Evolutionary conservation across 2,329 filamentous ascomycete genomes (phyloP).

Genomic region (Paecilomyces variotii): DNA sequence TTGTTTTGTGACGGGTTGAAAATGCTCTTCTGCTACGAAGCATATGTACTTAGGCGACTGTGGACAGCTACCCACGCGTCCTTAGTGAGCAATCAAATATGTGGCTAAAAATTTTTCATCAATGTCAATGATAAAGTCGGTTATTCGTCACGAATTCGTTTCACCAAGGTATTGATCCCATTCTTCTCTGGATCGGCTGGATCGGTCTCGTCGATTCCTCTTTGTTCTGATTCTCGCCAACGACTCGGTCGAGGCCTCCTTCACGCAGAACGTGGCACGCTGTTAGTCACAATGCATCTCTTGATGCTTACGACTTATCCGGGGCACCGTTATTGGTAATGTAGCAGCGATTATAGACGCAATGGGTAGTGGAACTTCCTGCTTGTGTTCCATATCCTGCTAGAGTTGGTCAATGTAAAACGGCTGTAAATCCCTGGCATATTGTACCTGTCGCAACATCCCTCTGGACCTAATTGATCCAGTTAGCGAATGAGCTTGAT

Average conservation of each 20-base stretch:
- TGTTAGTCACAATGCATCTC: background rate
- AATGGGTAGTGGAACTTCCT: too few species aligned
- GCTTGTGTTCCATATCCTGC: too few species aligned
- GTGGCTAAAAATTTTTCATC: slow-evolving; percentile 28
- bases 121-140: slow-evolving; percentile 17
- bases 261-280: background rate
- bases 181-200: background rate
- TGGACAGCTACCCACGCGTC: slow-evolving; percentile 29
- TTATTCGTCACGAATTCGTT: background rate
- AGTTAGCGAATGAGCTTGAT: too few species aligned
- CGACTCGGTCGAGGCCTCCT: too few species aligned
- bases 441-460: too few species aligned
- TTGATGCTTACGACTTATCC: too few species aligned
- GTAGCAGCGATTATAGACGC: too few species aligned
- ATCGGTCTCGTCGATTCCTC: too few species aligned
- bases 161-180: background rate
- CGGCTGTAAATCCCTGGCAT: too few species aligned
- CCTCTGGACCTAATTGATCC: too few species aligned
- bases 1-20: slow-evolving; percentile 42
- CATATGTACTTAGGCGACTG: slow-evolving; percentile 36
- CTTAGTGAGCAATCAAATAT: slow-evolving; percentile 33
- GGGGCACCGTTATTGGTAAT: too few species aligned
- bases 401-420: too few species aligned
- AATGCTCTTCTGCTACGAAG: slow-evolving; percentile 34
- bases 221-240: background rate